phyloP scores from a whole-genome alignment of 2,329 filamentous ascomycete species.

The Seiridium cupressi region DNA sequence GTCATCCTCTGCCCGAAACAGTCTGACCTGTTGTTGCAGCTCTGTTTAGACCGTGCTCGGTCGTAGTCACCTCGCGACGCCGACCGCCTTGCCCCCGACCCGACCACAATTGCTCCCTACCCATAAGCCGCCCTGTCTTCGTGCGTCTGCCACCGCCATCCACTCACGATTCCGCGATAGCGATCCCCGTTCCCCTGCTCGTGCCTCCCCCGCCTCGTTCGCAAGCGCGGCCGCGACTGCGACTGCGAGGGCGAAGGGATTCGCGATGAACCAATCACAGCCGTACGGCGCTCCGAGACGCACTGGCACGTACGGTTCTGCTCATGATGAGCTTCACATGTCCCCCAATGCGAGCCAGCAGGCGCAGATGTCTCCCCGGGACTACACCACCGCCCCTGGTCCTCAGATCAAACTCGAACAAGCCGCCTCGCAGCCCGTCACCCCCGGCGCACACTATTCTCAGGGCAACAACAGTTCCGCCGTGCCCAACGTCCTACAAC shows the following conservation, averaged over 20 bases:
- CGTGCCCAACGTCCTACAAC: conserved; percentile 59
- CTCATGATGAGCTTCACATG: conserved; percentile 56
- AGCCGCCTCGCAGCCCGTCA: conserved; percentile 31
- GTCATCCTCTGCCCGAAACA: no score
- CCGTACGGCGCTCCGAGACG: conserved; percentile 35
- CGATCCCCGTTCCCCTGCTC: neutral
- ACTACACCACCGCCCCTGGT: conserved; percentile 37
- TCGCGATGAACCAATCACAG: conserved; percentile 34
- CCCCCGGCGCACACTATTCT: conserved; percentile 33
- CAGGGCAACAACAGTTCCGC: conserved; percentile 34
- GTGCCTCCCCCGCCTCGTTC: conserved; percentile 1
- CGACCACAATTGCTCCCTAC: no score
- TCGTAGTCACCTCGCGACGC: no score
- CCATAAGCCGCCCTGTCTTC: no score
- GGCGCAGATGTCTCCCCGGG: conserved; percentile 44
- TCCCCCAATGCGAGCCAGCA: conserved; percentile 38
- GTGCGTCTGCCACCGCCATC: no score
- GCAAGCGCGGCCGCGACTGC: conserved; percentile 4
- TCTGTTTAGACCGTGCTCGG: no score
- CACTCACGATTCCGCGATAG: neutral
- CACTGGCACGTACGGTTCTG: conserved; percentile 35
- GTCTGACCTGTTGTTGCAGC: no score
- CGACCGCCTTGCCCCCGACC: no score
- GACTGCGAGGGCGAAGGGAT: neutral
- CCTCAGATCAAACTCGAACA: conserved; percentile 54